Evolutionary conservation across 768 basidiomycete species (phyloP).

Genomic region (Russula emetica): DNA sequence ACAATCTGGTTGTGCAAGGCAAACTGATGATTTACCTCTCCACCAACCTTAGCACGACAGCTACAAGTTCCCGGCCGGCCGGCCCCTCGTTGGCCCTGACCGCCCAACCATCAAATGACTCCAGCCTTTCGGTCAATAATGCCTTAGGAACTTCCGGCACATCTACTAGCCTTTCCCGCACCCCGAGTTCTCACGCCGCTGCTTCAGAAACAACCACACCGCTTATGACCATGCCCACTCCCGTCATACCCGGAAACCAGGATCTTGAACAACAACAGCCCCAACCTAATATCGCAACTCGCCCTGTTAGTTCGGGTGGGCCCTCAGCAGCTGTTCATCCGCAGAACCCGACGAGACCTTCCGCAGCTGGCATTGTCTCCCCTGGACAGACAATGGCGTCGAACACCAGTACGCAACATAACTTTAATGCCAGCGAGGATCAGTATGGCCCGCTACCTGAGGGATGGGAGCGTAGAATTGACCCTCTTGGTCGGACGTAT

Average conservation of each 20-base stretch:
- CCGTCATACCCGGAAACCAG: slow-evolving; percentile 32
- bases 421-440: slow-evolving; percentile 94
- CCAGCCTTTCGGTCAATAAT: slow-evolving; percentile 54
- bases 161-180: slow-evolving; percentile 52
- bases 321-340: slow-evolving; percentile 27
- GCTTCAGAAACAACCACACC: slow-evolving; percentile 39
- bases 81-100: slow-evolving; percentile 53
- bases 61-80: slow-evolving; percentile 77
- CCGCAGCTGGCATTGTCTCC: slow-evolving; percentile 38
- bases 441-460: slow-evolving; percentile 86
- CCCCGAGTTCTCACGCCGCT: slow-evolving; percentile 63
- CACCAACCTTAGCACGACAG: slow-evolving; percentile 82
- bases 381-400: slow-evolving; percentile 32
- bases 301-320: slow-evolving; percentile 39
- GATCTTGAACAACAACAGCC: slow-evolving; percentile 33
- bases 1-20: slow-evolving; percentile 95
- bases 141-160: slow-evolving; percentile 33
- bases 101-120: slow-evolving; percentile 57
- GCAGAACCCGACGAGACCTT: slow-evolving; percentile 29
- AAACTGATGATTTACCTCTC: slow-evolving; percentile 96
- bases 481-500: slow-evolving; percentile 93
- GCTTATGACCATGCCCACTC: slow-evolving; percentile 33
- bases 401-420: slow-evolving; percentile 45
- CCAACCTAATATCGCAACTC: slow-evolving; percentile 32
- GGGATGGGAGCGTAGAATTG: slow-evolving; percentile 96